These are phyloP conservation scores for Ascochyta pisi DNA, from an alignment of 2,329 filamentous ascomycete genomes.

Conservation along the genomic window DNA sequence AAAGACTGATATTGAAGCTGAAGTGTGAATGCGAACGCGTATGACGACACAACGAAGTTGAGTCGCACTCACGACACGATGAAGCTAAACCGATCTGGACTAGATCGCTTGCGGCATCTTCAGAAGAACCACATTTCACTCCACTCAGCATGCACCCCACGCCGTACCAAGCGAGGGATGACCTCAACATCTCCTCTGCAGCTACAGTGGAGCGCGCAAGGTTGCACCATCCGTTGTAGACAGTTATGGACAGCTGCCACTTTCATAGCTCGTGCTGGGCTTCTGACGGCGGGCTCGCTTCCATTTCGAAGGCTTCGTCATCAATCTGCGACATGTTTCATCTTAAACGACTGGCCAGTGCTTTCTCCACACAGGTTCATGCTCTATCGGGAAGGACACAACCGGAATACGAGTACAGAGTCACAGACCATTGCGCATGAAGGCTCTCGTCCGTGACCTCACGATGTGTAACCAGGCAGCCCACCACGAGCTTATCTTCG, in stretches of 20 bases:
- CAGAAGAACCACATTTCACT: slow-evolving; percentile 2
- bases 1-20: neutral
- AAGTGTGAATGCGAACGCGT: slow-evolving; percentile 1
- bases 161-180: slow-evolving; percentile 5
- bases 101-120: slow-evolving; percentile 12
- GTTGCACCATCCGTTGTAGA: slow-evolving; percentile 11
- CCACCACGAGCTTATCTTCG: slow-evolving; percentile 9
- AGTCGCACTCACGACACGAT: slow-evolving; percentile 2
- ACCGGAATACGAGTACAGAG: neutral
- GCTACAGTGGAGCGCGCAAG: slow-evolving; percentile 4
- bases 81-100: slow-evolving; percentile 6
- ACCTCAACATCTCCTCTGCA: slow-evolving; percentile 5
- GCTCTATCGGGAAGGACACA: slow-evolving; percentile 15
- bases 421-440: slow-evolving; percentile 8
- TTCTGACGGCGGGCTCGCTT: slow-evolving; percentile 11
- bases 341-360: slow-evolving; percentile 11
- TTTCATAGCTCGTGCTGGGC: slow-evolving; percentile 7
- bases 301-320: slow-evolving; percentile 13
- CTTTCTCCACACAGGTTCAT: slow-evolving; percentile 13
- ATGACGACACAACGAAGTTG: slow-evolving; percentile 28
- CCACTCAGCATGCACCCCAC: slow-evolving; percentile 10
- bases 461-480: slow-evolving; percentile 9
- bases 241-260: slow-evolving; percentile 13
- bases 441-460: slow-evolving; percentile 4
- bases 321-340: slow-evolving; percentile 19